These are phyloP conservation scores for Hortiboletus flavorubellus DNA, from an alignment of 768 basidiomycete species.

Conservation along the genomic window DNA sequence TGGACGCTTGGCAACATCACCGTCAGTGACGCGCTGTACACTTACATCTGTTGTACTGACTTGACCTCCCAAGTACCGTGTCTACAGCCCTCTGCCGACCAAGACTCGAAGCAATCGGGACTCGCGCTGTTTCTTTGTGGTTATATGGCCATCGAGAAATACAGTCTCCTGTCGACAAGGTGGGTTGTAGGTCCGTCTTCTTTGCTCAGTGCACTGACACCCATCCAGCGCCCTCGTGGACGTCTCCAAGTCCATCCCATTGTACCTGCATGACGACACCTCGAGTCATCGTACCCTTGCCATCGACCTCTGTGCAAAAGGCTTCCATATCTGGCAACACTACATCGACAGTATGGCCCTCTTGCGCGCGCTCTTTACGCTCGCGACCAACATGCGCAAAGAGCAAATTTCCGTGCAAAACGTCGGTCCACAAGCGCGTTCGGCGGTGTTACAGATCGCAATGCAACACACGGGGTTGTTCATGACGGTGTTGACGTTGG, in stretches of 20 bases:
- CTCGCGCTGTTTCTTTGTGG: constrained; percentile 80
- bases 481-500: constrained; percentile 90
- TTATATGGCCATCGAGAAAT: constrained; percentile 77
- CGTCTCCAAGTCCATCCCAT: constrained; percentile 75
- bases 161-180: constrained; percentile 71
- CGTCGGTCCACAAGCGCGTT: constrained; percentile 71
- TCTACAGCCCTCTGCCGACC: constrained; percentile 57
- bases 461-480: constrained; percentile 80
- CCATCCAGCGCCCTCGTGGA: constrained; percentile 67
- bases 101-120: constrained; percentile 56
- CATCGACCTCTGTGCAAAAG: constrained; percentile 86
- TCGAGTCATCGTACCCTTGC: constrained; percentile 68
- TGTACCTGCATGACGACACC: constrained; percentile 73
- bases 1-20: constrained; percentile 63
- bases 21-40: constrained; percentile 38
- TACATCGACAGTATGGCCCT: constrained; percentile 90
- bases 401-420: constrained; percentile 68
- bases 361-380: constrained; percentile 74
- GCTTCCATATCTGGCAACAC: constrained; percentile 93
- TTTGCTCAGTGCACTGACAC: not conserved
- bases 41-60: constrained; percentile 8
- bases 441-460: constrained; percentile 83
- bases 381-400: constrained; percentile 72
- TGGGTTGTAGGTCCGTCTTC: constrained; percentile 28
- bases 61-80: constrained; percentile 47